Conservation (phyloP, 2,329 filamentous ascomycete species). For the Alternaria triticina region DNA sequence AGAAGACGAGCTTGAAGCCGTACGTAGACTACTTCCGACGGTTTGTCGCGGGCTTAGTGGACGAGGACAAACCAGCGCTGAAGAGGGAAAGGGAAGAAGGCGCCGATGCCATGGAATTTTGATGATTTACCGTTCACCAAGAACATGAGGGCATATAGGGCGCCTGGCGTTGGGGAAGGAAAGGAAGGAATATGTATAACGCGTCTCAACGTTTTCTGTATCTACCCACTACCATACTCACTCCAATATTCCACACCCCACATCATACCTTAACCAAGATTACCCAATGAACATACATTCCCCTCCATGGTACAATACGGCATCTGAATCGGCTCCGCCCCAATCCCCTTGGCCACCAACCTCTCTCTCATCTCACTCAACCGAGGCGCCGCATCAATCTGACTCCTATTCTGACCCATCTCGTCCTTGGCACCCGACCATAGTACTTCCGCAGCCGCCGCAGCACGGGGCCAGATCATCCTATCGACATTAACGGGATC, state of each 20-base stretch:
- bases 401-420: conserved; percentile 71
- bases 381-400: conserved; percentile 71
- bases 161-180: neutral
- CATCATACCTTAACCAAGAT: neutral
- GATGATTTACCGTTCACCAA: conserved; percentile 23
- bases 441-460: conserved; percentile 77
- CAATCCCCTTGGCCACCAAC: conserved; percentile 71
- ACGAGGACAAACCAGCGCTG: conserved; percentile 65
- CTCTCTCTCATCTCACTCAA: conserved; percentile 79
- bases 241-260: neutral
- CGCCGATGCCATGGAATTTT: conserved; percentile 70
- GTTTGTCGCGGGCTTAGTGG: conserved; percentile 80
- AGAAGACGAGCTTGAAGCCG: conserved; percentile 93
- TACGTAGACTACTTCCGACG: conserved; percentile 88
- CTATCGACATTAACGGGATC: conserved; percentile 77
- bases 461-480: conserved; percentile 78
- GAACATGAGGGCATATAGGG: neutral
- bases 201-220: neutral
- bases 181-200: neutral
- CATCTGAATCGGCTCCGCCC: conserved; percentile 73
- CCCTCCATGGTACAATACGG: conserved; percentile 71
- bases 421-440: conserved; percentile 77
- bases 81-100: conserved; percentile 64
- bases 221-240: neutral
- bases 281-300: conserved; percentile 37